Conservation (phyloP, 768 basidiomycete species). For the Amanita brunnescens region DNA sequence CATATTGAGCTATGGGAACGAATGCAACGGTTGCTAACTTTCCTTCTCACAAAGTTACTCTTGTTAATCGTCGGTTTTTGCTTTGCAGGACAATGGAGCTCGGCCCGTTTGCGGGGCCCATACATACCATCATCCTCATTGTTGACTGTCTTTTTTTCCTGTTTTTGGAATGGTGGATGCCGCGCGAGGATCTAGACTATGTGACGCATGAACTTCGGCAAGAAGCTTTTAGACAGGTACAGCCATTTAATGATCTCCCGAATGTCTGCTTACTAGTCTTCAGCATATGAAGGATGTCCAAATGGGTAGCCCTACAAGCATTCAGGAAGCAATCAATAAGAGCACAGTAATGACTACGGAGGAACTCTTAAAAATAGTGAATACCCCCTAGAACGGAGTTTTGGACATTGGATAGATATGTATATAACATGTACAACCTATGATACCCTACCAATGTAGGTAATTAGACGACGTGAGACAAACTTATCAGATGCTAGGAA, state of each 20-base stretch:
- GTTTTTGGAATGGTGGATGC: constrained; percentile 78
- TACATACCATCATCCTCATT: constrained; percentile 80
- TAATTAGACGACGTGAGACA: not conserved
- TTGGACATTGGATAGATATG: not conserved
- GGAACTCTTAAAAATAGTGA: constrained; percentile 1
- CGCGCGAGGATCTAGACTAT: constrained; percentile 67
- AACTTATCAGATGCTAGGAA: not conserved
- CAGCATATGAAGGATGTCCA: constrained; percentile 1
- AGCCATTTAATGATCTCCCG: not conserved
- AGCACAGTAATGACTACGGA: not conserved
- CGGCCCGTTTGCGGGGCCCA: constrained; percentile 76
- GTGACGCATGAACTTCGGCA: constrained; percentile 59
- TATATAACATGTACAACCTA: constrained; percentile 4
- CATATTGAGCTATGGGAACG: constrained; percentile 72
- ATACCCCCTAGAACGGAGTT: not conserved
- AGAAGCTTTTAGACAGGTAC: constrained; percentile 27
- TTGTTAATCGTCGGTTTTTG: not conserved
- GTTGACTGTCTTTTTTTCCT: constrained; percentile 87
- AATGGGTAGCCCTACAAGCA: constrained; percentile 3
- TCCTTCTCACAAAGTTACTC: not conserved
- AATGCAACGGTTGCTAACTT: constrained; percentile 51
- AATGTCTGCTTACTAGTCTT: not conserved
- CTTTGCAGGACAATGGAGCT: constrained; percentile 58
- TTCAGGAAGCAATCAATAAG: constrained; percentile 1
- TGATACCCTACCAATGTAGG: constrained; percentile 3